Evolutionary conservation across 1,284 basidiomycete genomes (phyloP), one percentile per base, ranked within the genome.

Genomic region (Ganoderma meredithae): DNA sequence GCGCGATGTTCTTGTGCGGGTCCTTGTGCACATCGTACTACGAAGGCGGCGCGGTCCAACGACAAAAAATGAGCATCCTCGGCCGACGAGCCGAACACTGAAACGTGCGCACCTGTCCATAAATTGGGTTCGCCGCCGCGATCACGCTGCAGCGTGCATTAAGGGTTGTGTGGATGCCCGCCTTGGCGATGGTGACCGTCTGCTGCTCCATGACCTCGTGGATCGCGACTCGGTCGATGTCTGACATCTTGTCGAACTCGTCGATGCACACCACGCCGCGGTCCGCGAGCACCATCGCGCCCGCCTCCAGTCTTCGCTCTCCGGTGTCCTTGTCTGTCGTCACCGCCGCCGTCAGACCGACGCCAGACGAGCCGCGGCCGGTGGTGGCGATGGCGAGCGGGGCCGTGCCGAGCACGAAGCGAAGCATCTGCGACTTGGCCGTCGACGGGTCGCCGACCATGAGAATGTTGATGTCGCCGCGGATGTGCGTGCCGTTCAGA

Each of bases 201-300:
- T 99, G 97, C 80, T 98, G 96, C 80, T 99, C 97, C 98, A 99
- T 99, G 76, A 99, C 98, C 90, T 99, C 98, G 83, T 99, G 98
- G 75, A 99, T 99, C 39, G 98, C 97, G n/a, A 99, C 97, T 74
- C 98, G 91, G 83, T 99, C 97, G 72, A 98, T 88, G 76, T 99
- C 98, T 40, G 95, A 96, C 97, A 99, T 99, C 81, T 99, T 99
- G 87, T 99, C 97, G 77, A 99, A 99, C 82, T 99, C 97, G 81
- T 99, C 98, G 76, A 99, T 99, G 82, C 97, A 99, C 59, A 99
- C 97, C 15, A 99, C 96, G 25, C 98, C 98, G 70, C 97, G 91
- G 81, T 99, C 98, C n/a, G 98, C 98, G 60, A 99, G 90, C 41
- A 99, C 98, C 98, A 99, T 99, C 15, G 98, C 98, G 68, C 98